Evolutionary conservation across 2,329 filamentous ascomycete species (phyloP).

Genomic region (Colletotrichum eleusines): DNA sequence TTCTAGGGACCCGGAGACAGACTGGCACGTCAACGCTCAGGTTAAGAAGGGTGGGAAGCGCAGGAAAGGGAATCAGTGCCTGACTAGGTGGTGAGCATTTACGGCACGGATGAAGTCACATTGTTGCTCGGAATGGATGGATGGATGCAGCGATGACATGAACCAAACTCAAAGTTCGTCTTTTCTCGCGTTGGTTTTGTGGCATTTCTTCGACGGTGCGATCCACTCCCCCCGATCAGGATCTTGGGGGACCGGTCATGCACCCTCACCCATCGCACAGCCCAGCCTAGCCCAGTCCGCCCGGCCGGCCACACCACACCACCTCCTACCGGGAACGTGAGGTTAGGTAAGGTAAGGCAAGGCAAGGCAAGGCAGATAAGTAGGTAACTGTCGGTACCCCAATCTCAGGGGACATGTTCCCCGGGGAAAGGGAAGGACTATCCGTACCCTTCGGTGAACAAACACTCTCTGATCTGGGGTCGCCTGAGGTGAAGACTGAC

Average conservation of each 20-base stretch:
- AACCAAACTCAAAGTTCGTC: constrained; percentile 42
- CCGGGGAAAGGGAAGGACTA: neutral
- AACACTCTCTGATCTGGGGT: constrained; percentile 12
- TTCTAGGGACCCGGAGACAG: too few relatives aligned
- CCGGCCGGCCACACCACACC: constrained; percentile 5
- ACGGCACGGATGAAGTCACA: constrained; percentile 40
- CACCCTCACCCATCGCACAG: constrained; percentile 18
- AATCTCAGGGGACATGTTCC: constrained; percentile 29
- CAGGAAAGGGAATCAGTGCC: neutral
- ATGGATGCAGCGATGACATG: constrained; percentile 39
- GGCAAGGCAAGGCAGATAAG: neutral
- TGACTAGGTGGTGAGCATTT: constrained; percentile 33
- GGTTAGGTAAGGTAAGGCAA: neutral
- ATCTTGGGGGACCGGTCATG: constrained; percentile 33
- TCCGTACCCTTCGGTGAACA: constrained; percentile 30
- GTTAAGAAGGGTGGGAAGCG: constrained; percentile 22
- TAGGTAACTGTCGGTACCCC: constrained; percentile 30
- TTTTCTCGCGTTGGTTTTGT: constrained; percentile 40
- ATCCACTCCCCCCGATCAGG: constrained; percentile 40
- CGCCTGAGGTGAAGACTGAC: constrained; percentile 3
- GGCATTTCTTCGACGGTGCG: constrained; percentile 38
- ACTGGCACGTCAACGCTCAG: constrained; percentile 10
- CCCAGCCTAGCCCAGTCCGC: constrained; percentile 31
- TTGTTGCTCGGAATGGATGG: constrained; percentile 28
- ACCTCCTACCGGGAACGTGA: constrained; percentile 13